A percentile compares a stretch with the other conserved stretches of the same genome.
Evolutionary conservation across 495 filamentous ascomycete genomes (phyloP).

Genomic region (Apiosordaria backusii): DNA sequence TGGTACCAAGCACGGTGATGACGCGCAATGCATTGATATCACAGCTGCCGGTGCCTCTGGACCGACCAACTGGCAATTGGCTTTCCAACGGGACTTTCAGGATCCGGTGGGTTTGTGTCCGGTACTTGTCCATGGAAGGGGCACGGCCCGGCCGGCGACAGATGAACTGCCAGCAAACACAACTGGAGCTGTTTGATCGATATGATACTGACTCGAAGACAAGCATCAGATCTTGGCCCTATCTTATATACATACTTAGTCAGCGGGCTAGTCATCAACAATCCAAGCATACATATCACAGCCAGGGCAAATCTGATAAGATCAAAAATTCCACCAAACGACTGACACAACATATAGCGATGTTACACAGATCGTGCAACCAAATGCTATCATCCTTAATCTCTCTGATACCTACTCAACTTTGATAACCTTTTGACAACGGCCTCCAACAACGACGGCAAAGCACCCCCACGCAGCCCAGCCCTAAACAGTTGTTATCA

Average conservation of each 20-base stretch:
- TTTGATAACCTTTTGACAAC: neutral
- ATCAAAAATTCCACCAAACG: neutral
- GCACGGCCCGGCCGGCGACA: neutral
- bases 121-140: neutral
- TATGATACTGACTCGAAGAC: neutral
- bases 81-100: neutral
- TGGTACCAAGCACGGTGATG: too few species aligned
- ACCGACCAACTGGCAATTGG: neutral
- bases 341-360: neutral
- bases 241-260: neutral
- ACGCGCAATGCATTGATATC: too few species aligned
- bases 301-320: neutral
- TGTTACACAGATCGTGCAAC: neutral
- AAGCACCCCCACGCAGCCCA: neutral
- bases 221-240: too few species aligned
- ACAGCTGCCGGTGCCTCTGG: too few species aligned
- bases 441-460: neutral
- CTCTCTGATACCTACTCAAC: neutral
- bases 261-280: neutral
- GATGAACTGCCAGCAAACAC: neutral
- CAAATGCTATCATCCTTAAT: neutral
- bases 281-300: neutral
- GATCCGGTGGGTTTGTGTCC: neutral
- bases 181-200: neutral
- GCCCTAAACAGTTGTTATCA: neutral